These are phyloP conservation scores for Inonotus obliquus DNA, from an alignment of 1,284 basidiomycete species.

Conservation along the genomic window DNA sequence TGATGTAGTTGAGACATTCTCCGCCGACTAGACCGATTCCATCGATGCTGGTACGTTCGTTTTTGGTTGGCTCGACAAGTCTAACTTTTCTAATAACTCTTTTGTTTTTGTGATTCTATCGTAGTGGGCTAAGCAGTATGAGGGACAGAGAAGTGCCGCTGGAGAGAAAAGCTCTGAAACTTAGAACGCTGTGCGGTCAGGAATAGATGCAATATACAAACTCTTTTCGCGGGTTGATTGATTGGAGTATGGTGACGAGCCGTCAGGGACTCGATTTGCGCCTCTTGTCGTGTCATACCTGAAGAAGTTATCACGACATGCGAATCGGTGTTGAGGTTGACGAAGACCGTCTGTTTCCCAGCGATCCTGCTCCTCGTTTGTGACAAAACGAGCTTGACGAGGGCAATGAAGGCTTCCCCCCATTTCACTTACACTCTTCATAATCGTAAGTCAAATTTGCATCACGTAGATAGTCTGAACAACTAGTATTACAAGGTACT, in stretches of 20 bases:
- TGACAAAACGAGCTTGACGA: too few species aligned
- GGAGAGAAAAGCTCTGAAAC: neutral
- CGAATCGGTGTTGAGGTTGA: too few species aligned
- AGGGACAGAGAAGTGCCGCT: neutral
- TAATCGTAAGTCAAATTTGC: too few species aligned
- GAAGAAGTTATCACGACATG: too few species aligned
- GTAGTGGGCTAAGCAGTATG: slow-evolving; percentile 33
- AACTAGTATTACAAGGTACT: too few species aligned
- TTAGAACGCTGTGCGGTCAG: neutral
- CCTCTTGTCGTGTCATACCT: too few species aligned
- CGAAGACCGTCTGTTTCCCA: too few species aligned
- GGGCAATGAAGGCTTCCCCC: neutral
- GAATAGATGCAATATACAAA: slow-evolving; percentile 1
- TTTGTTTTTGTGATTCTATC: neutral
- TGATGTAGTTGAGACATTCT: slow-evolving; percentile 25
- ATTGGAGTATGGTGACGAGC: neutral
- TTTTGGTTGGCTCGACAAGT: neutral
- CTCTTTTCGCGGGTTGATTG: neutral
- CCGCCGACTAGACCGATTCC: slow-evolving; percentile 54
- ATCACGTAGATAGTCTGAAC: neutral
- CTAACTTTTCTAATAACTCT: neutral
- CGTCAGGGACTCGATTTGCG: too few species aligned
- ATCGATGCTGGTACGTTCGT: slow-evolving; percentile 51
- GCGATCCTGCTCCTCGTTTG: too few species aligned
- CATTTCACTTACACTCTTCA: neutral